Conservation (phyloP, 257 asterid genomes). For the Penstemon eatonii region DNA sequence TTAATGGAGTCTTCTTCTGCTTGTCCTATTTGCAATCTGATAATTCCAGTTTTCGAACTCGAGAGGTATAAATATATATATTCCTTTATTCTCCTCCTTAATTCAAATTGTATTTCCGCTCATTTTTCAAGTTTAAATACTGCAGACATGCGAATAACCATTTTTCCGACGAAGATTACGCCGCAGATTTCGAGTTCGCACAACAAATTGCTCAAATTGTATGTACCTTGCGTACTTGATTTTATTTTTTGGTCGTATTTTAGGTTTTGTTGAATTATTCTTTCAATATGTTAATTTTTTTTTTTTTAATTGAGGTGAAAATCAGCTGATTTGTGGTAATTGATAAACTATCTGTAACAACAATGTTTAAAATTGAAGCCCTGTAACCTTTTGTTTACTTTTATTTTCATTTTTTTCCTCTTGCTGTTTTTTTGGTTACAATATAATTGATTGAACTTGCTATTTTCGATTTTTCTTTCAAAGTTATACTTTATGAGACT, state of each 20-base stretch:
- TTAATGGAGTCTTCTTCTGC: constrained; percentile 37
- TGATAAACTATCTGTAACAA: background rate
- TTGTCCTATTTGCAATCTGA: constrained; percentile 49
- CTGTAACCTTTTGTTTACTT: too few species aligned
- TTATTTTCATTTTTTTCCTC: too few species aligned
- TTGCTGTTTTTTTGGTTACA: background rate
- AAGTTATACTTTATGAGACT: too few species aligned
- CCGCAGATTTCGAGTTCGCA: constrained; percentile 45
- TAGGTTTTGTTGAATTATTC: background rate
- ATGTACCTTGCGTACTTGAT: constrained; percentile 13
- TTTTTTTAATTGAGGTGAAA: background rate
- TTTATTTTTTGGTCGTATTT: background rate
- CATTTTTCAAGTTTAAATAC: constrained; percentile 21
- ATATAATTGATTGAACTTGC: background rate
- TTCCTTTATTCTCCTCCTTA: too few species aligned
- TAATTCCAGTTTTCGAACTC: constrained; percentile 36
- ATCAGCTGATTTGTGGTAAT: constrained; percentile 1
- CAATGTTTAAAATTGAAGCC: background rate
- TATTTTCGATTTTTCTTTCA: background rate
- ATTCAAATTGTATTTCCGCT: background rate
- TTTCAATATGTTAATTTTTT: background rate
- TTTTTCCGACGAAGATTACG: constrained; percentile 49
- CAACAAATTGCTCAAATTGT: constrained; percentile 35
- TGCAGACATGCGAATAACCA: constrained; percentile 51
- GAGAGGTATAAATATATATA: constrained; percentile 33